Percentiles rank a stretch among this genome's conserved stretches.
Evolutionary conservation across 164 flowering plant species (phyloP).

Genomic region (Sedum album): DNA sequence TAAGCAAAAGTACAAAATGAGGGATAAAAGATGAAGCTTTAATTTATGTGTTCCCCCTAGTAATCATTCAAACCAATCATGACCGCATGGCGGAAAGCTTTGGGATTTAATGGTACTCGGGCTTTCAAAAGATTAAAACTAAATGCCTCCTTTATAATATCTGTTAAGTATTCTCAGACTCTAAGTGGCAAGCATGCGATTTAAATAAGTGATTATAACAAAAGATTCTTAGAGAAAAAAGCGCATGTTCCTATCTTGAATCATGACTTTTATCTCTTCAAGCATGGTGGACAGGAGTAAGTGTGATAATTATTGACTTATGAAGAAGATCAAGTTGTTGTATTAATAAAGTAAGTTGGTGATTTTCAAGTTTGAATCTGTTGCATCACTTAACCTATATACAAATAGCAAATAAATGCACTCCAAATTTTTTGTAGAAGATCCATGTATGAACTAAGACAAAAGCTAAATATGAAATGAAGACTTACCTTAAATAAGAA

Average conservation of each 20-base stretch:
- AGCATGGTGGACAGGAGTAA: neutral
- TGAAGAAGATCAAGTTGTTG: neutral
- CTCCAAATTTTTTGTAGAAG: no score
- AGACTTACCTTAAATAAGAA: no score
- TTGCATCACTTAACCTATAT: no score
- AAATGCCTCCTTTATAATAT: neutral
- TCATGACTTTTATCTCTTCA: constrained; percentile 3
- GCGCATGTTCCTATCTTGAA: neutral
- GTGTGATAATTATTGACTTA: neutral
- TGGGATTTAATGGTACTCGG: neutral
- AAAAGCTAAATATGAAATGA: no score
- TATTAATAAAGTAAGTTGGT: neutral
- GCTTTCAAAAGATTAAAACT: neutral
- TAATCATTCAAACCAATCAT: neutral
- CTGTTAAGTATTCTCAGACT: neutral
- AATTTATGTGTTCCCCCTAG: neutral
- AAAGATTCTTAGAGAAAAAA: neutral
- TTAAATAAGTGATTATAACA: neutral
- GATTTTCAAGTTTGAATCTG: no score
- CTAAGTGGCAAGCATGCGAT: constrained; percentile 5
- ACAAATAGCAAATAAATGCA: no score
- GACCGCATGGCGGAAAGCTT: neutral
- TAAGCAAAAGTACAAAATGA: neutral
- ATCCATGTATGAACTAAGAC: no score
- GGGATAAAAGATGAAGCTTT: neutral